These are phyloP conservation scores for Penicillium parvum DNA, from an alignment of 495 filamentous ascomycete genomes.

Conservation along the genomic window DNA sequence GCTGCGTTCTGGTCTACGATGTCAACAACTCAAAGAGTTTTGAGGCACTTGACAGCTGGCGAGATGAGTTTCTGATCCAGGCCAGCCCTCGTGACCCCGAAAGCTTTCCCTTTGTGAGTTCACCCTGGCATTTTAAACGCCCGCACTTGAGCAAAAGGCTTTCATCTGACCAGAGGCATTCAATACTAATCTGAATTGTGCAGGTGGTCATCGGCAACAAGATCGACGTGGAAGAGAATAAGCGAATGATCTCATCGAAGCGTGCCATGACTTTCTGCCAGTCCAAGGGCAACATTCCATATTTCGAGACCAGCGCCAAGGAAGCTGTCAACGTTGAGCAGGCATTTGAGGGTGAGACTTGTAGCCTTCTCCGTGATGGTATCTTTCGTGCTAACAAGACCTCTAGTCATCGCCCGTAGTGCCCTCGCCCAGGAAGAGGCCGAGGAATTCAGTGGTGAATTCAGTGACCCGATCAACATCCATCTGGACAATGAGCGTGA, in stretches of 20 bases:
- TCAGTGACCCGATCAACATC: slow-evolving; percentile 96
- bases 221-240: slow-evolving; percentile 97
- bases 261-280: slow-evolving; percentile 96
- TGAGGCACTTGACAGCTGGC: slow-evolving; percentile 96
- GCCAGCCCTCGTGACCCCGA: slow-evolving; percentile 94
- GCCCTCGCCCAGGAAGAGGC: slow-evolving; percentile 95
- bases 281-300: slow-evolving; percentile 93
- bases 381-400: neutral
- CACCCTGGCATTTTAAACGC: neutral
- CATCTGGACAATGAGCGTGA: slow-evolving; percentile 86
- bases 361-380: slow-evolving; percentile 5
- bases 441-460: slow-evolving; percentile 87
- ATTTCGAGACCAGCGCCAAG: slow-evolving; percentile 99
- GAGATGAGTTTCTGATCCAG: slow-evolving; percentile 97
- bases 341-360: slow-evolving; percentile 80
- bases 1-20: slow-evolving; percentile 97
- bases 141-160: neutral
- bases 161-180: too few species aligned
- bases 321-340: slow-evolving; percentile 98
- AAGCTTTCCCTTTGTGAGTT: slow-evolving; percentile 91
- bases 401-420: slow-evolving; percentile 88
- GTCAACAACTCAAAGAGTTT: slow-evolving; percentile 99
- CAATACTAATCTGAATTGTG: neutral
- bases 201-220: slow-evolving; percentile 96
- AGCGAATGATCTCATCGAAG: slow-evolving; percentile 92